A percentile compares a stretch with the other conserved stretches of the same genome.
These are phyloP conservation scores for Phytophthora hybrid DNA, from an alignment of 352 stramenopile species.

Conservation along the genomic window DNA sequence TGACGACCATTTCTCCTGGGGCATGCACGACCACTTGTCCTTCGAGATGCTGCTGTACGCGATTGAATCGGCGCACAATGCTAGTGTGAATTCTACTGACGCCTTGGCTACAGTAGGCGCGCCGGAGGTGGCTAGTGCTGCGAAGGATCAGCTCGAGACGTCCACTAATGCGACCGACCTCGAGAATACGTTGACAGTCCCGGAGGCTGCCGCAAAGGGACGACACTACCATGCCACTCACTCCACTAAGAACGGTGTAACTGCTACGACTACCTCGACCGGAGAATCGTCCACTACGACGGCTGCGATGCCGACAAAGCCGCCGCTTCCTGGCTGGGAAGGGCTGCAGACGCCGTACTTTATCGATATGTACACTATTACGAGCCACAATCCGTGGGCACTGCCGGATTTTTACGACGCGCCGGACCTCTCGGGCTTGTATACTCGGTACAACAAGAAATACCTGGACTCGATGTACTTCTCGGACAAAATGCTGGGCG, in stretches of 20 bases:
- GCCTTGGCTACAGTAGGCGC: background rate
- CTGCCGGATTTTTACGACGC: constrained; percentile 55
- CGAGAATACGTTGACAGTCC: constrained; percentile 19
- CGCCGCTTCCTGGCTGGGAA: constrained; percentile 55
- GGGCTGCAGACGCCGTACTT: constrained; percentile 74
- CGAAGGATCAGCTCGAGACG: background rate
- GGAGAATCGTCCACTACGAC: constrained; percentile 16
- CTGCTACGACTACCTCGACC: constrained; percentile 6
- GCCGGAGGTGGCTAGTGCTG: background rate
- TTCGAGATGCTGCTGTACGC: constrained; percentile 79
- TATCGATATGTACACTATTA: constrained; percentile 85
- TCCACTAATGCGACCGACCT: constrained; percentile 21
- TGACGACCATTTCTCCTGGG: constrained; percentile 75
- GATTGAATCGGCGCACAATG: constrained; percentile 60
- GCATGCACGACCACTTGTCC: constrained; percentile 76
- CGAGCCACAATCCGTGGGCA: constrained; percentile 74
- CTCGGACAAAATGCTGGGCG: constrained; percentile 68
- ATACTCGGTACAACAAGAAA: constrained; percentile 74
- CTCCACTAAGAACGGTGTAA: constrained; percentile 6
- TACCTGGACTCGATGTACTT: constrained; percentile 81
- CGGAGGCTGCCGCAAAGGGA: constrained; percentile 29
- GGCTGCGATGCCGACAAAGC: constrained; percentile 20
- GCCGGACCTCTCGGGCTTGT: constrained; percentile 61
- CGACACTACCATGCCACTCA: constrained; percentile 34
- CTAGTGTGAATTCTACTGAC: constrained; percentile 34